These are phyloP conservation scores for Penicillium freii DNA, from an alignment of 2,329 filamentous ascomycete species.

Conservation along the genomic window DNA sequence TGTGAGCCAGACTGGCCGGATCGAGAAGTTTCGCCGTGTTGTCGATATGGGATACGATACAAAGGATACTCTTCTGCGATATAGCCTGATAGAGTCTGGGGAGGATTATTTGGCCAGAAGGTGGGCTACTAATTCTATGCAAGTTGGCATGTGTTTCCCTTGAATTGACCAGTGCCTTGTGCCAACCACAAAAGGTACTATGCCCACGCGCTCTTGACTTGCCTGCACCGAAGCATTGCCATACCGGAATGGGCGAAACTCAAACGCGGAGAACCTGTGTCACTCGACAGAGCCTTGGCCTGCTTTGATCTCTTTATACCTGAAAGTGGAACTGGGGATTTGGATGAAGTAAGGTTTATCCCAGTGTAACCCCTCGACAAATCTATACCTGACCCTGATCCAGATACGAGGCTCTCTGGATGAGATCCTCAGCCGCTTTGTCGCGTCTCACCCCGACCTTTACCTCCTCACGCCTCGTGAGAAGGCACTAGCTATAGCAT, in stretches of 20 bases:
- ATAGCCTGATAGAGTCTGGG: conserved; percentile 60
- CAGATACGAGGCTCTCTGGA: conserved; percentile 67
- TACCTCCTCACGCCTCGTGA: conserved; percentile 59
- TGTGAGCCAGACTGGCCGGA: conserved; percentile 65
- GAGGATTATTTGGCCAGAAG: conserved; percentile 77
- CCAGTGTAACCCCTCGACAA: background rate
- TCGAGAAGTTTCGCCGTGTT: conserved; percentile 68
- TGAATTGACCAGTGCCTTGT: conserved; percentile 10
- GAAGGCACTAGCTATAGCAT: conserved; percentile 66
- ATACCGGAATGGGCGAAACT: conserved; percentile 72
- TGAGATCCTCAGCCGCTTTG: conserved; percentile 58
- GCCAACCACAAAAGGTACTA: conserved; percentile 59
- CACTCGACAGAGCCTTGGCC: conserved; percentile 72
- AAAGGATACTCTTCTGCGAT: conserved; percentile 75
- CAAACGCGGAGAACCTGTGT: conserved; percentile 50
- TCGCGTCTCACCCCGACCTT: conserved; percentile 53
- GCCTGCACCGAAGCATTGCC: conserved; percentile 76
- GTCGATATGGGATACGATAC: conserved; percentile 76
- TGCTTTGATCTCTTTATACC: conserved; percentile 89
- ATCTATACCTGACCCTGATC: conserved; percentile 12
- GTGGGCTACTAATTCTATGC: conserved; percentile 22
- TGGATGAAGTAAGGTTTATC: conserved; percentile 60
- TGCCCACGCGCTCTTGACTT: conserved; percentile 69
- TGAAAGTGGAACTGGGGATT: conserved; percentile 68
- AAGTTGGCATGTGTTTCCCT: background rate